Evolutionary conservation across 2,329 filamentous ascomycete genomes (phyloP), one percentile per base, ranked within the genome.

Genomic region (Fusarium protoensiforme): DNA sequence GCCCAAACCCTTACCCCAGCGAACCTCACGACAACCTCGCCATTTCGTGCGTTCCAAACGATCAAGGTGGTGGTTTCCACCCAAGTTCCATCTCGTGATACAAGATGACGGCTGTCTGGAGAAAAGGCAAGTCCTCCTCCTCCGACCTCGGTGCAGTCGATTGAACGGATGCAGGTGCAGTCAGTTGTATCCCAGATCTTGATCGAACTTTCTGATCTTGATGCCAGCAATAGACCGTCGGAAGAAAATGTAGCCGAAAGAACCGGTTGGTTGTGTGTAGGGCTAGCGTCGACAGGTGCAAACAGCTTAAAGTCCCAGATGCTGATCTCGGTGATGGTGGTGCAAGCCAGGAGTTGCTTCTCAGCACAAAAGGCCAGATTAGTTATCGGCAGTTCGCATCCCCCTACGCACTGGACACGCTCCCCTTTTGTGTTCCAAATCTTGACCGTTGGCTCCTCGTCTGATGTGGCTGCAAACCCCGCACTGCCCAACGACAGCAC

Each of bases 361-460:
- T 24, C 20, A 14, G 20, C 7, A 22, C 11, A 43, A 43, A 9
- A 43, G 20, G n/a, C 18, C 39, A 22, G 39, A 4, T 0, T 6
- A 22, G 6, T 13, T 5, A 2, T 2, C 11, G 1, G 1, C 1
- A 2, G 3, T 7, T 3, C 10, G 3, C 13, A 7, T 41, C 7
- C 20, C 13, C 5, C 20, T 7, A 43, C 5, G 8, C 1, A 6
- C 5, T 24, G 20, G 41, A 46, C 14, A 24, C 0, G 9, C 2
- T 24, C 41, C 41, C 41, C 41, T 24, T 24, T 24, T 20, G 14
- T 46, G 8, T 46, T 24, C 41, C 20, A 46, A 46, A 46, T 16
- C 1, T 14, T 43, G 41, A 16, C 13, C 4, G 4, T 43, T 22
- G 2, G 10, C 39, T 18, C 35, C 9, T 5, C 16, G 18, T 0